Percentiles rank a stretch among this genome's conserved stretches.
These are phyloP conservation scores for Senna siamea DNA, from an alignment of 306 rosid genomes.

Conservation along the genomic window DNA sequence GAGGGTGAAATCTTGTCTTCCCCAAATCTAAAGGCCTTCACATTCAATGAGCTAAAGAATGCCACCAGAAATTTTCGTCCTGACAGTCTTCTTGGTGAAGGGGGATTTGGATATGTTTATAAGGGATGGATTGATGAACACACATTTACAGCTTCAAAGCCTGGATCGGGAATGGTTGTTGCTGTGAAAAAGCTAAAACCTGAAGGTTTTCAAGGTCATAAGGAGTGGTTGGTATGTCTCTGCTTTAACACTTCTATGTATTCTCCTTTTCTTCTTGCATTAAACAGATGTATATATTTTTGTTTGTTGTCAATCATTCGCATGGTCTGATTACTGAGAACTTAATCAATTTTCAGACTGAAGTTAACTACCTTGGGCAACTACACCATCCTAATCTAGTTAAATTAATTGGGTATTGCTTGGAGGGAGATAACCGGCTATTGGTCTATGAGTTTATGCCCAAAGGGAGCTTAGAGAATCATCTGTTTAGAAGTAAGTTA, in stretches of 20 bases:
- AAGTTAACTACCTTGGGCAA: conserved; percentile 86
- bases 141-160: conserved; percentile 63
- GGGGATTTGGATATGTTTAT: conserved; percentile 89
- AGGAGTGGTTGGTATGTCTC: conserved; percentile 87
- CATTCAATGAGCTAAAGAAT: conserved; percentile 72
- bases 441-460: conserved; percentile 93
- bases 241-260: conserved; percentile 8
- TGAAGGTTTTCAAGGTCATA: conserved; percentile 91
- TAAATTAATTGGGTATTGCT: conserved; percentile 82
- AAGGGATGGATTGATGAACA: conserved; percentile 90
- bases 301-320: conserved; percentile 10
- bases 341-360: conserved; percentile 64
- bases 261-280: not conserved
- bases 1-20: conserved; percentile 90
- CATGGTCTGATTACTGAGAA: conserved; percentile 37
- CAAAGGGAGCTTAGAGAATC: conserved; percentile 90
- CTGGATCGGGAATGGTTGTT: conserved; percentile 85
- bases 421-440: conserved; percentile 77
- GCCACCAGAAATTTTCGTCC: conserved; percentile 85
- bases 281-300: not conserved
- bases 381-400: conserved; percentile 86
- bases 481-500: conserved; percentile 87
- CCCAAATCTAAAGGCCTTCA: conserved; percentile 68
- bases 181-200: conserved; percentile 89
- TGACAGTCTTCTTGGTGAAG: conserved; percentile 87